Percentiles rank a stretch among this genome's conserved stretches.
Evolutionary conservation across 2,329 filamentous ascomycete genomes (phyloP).

Genomic region (Fusarium sp.): DNA sequence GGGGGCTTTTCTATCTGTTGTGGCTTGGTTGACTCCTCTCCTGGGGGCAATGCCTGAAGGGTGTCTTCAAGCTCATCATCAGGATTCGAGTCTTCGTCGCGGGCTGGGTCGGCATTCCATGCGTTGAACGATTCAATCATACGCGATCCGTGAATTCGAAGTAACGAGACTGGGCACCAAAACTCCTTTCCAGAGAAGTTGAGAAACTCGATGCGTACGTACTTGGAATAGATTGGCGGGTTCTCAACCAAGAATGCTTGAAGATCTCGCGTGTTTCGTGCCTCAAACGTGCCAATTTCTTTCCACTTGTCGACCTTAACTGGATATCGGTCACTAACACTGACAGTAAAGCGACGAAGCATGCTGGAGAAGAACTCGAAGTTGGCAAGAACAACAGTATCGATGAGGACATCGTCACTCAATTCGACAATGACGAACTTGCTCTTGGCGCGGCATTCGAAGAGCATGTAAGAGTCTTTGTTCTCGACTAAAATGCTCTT

Average conservation of each 20-base stretch:
- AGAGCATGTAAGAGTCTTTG: slow-evolving; percentile 98
- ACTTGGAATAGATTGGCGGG: slow-evolving; percentile 94
- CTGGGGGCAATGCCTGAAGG: slow-evolving; percentile 16
- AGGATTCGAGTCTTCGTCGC: slow-evolving; percentile 70
- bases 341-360: slow-evolving; percentile 89
- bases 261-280: slow-evolving; percentile 90
- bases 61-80: slow-evolving; percentile 36
- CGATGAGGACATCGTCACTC: slow-evolving; percentile 86
- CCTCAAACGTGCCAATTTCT: slow-evolving; percentile 87
- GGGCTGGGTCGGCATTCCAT: slow-evolving; percentile 79
- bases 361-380: slow-evolving; percentile 99
- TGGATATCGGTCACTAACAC: slow-evolving; percentile 94
- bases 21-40: slow-evolving; percentile 8
- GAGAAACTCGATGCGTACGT: slow-evolving; percentile 90
- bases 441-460: slow-evolving; percentile 86
- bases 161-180: slow-evolving; percentile 91
- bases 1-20: slow-evolving; percentile 1
- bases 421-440: slow-evolving; percentile 97
- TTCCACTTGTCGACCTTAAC: slow-evolving; percentile 94
- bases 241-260: slow-evolving; percentile 96
- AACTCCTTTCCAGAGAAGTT: slow-evolving; percentile 97
- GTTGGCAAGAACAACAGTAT: slow-evolving; percentile 97
- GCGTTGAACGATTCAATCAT: slow-evolving; percentile 79
- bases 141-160: slow-evolving; percentile 94
- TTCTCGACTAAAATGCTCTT: slow-evolving; percentile 94